A percentile compares a stretch with the other conserved stretches of the same genome.
Evolutionary conservation across 805 yeast species (phyloP).

Genomic region (Metschnikowia proteae): DNA sequence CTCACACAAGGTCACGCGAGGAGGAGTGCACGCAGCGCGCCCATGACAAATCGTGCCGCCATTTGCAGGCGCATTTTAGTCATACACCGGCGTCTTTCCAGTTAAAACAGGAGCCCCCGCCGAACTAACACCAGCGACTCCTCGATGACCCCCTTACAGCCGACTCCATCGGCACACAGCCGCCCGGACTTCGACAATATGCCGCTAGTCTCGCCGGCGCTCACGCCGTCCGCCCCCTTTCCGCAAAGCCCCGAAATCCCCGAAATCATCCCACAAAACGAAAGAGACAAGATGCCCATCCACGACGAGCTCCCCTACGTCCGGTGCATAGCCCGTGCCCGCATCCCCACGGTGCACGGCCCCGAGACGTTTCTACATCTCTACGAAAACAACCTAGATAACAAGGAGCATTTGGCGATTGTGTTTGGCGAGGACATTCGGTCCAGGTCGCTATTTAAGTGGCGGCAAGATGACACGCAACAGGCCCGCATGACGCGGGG

Average conservation of each 20-base stretch:
- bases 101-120: not conserved
- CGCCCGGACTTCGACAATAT: conserved; percentile 11
- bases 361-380: conserved; percentile 91
- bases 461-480: conserved; percentile 70
- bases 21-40: not conserved
- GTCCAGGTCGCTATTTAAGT: conserved; percentile 64
- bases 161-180: conserved; percentile 8
- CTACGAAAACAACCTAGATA: conserved; percentile 80
- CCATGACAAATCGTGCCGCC: not conserved
- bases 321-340: conserved; percentile 85
- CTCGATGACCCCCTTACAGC: conserved; percentile 11
- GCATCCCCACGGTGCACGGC: conserved; percentile 94
- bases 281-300: conserved; percentile 34
- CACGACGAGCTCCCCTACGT: conserved; percentile 67
- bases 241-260: conserved; percentile 13
- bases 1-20: too few species aligned
- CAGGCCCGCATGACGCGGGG: conserved; percentile 97
- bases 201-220: conserved; percentile 20
- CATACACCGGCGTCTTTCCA: not conserved
- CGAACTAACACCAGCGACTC: not conserved
- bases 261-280: conserved; percentile 19
- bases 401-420: conserved; percentile 93
- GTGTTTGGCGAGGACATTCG: conserved; percentile 93
- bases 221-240: conserved; percentile 12
- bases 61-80: not conserved